Evolutionary conservation across 2,329 filamentous ascomycete genomes (phyloP), one percentile per base, ranked within the genome.

Genomic region (Neurospora sp.): DNA sequence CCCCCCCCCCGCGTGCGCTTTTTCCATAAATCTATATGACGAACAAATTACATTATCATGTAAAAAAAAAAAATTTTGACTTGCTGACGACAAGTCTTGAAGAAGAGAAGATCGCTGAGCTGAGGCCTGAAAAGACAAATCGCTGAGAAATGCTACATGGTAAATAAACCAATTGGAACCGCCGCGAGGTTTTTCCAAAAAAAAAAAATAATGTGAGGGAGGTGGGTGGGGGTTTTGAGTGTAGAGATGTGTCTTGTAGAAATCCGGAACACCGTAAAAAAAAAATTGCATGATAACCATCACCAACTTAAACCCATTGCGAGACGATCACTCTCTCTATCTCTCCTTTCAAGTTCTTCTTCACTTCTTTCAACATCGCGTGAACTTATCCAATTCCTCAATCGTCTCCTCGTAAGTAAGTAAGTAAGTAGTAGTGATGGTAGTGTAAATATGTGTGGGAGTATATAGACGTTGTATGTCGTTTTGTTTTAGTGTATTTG

Each of bases 1-100:
- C 10, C 52, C 79, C 6, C 41, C 41, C 41, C 41, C 5, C 15
- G 39, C 12, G 5, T 43, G 41, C 43, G 43, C 43, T 28, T 52
- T 62, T 62, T 6, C 52, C 52, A 62, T 36, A 36, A 36, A 36
- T 62, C 15, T 62, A 33, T 62, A 33, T 33, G 52, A 46, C n/a
- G 43, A 33, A 17, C 6, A 28, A 36, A 62, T 62, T 62, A 62
- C 28, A 62, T 62, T 5, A 2, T 36, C 23, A 62, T 62, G 52
- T 17, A 62, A 6, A 62, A 33, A 62, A 12, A 33, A 33, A 62
- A 12, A 33, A n/a, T 5, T 33, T 52, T 3, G 5, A 28, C 46
- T 6, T 57, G 17, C 3, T 46, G n/a, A 46, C n/a, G n/a, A 46
- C 8, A 46, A 19, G 43, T 15, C 11, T 28, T 28, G 23, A 57